A percentile compares a stretch with the other conserved stretches of the same genome.
Conservation (phyloP, 345 rosid genomes). For the Acer campestre region DNA sequence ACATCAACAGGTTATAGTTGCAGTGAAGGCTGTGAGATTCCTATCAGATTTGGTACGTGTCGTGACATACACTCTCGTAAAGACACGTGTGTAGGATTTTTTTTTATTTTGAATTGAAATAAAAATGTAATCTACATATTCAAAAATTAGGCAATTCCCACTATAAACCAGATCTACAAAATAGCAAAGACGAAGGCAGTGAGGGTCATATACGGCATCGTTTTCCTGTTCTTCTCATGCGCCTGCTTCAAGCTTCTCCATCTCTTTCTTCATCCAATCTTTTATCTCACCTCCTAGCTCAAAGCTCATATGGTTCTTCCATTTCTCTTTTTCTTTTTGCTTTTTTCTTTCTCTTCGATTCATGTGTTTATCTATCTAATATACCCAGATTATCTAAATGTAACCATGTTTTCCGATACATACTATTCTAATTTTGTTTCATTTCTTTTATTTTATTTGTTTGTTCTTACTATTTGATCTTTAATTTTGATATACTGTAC, state of each 20-base stretch:
- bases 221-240: conserved; percentile 55
- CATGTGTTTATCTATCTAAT: background rate
- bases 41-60: conserved; percentile 14
- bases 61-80: background rate
- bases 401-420: background rate
- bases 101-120: too few species aligned
- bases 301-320: conserved; percentile 2
- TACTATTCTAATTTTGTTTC: background rate
- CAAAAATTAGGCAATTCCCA: too few species aligned
- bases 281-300: conserved; percentile 38
- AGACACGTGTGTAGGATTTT: background rate
- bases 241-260: conserved; percentile 63
- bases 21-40: background rate
- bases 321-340: too few species aligned
- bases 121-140: too few species aligned
- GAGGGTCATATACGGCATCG: conserved; percentile 36
- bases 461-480: too few species aligned
- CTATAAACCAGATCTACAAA: background rate
- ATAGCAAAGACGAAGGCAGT: conserved; percentile 38
- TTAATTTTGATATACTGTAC: too few species aligned
- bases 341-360: too few species aligned
- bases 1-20: background rate
- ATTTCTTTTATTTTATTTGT: background rate
- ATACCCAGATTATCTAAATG: too few species aligned
- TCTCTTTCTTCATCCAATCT: conserved; percentile 52